Evolutionary conservation across 1,284 basidiomycete species (phyloP), one percentile per base, ranked within the genome.

Genomic region (Peniophora sp.): DNA sequence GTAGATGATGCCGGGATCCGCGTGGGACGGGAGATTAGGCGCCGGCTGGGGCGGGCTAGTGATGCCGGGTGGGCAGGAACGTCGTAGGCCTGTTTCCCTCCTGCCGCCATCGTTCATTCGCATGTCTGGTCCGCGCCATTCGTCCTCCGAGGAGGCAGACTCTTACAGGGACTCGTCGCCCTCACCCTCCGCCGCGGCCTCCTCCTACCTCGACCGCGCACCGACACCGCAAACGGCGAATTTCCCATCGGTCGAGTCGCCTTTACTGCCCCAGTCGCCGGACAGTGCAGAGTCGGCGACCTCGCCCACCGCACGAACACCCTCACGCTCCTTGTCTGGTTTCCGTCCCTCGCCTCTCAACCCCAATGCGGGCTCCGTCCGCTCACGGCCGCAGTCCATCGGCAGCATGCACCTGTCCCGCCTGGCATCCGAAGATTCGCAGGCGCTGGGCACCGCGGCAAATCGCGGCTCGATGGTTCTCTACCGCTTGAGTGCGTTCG

Each of bases 391-490:
- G 41, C 58, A 50, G 48, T 60, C 65, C 55, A 62, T 64, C 38
- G 66, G 65, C 19, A 73, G 64, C 50, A 61, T 67, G 45, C 54
- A 61, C 47, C 62, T 74, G 51, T 65, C 63, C 39, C 70, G 74
- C 22, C 55, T 75, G n/a, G 64, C 72, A 16, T 75, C 77, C 3
- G 77, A 78, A 46, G 75, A 78, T 45, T 66, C 71, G 0, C 71
- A 74, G 23, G 68, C 67, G 0, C 67, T 76, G 43, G 56, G 65
- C 9, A 59, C 61, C 41, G 63, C 61, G 46, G 44, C 60, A 16
- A 50, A 58, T 49, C 65, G 75, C 45, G 79, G 80, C 1, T 81
- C 79, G 45, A 85, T 86, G 83, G 69, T 86, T 38, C 71, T 86
- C 49, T 86, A 85, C 62, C 75, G 81, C 12, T 69, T 86, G 19